Evolutionary conservation across 75 land plant species (phyloP).

Genomic region (Larix kaempferi): DNA sequence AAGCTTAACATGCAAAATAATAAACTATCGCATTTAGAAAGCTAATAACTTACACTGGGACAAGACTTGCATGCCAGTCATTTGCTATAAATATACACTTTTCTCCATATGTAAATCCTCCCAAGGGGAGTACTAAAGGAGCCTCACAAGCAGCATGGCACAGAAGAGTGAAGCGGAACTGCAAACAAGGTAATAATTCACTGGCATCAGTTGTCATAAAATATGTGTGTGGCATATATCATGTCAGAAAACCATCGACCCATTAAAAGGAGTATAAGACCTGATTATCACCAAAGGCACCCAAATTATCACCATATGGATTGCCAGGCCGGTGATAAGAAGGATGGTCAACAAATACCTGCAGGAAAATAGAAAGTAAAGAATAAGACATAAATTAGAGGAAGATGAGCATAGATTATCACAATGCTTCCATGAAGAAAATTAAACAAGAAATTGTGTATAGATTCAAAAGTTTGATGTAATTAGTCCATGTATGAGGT

Average conservation of each 20-base stretch:
- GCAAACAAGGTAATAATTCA: slow-evolving; percentile 17
- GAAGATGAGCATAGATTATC: not conserved
- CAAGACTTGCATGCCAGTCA: slow-evolving; percentile 98
- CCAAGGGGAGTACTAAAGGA: slow-evolving; percentile 84
- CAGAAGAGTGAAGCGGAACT: slow-evolving; percentile 90
- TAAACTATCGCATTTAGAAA: slow-evolving; percentile 7
- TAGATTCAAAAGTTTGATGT: not conserved
- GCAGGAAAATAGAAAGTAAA: slow-evolving; percentile 7
- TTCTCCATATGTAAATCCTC: slow-evolving; percentile 90
- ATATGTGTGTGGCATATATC: not conserved
- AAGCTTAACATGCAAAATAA: not conserved
- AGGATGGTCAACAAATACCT: slow-evolving; percentile 97
- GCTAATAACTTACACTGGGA: slow-evolving; percentile 65
- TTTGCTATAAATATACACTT: slow-evolving; percentile 85
- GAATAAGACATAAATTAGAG: not conserved
- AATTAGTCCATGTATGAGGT: not conserved
- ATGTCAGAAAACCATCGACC: not conserved
- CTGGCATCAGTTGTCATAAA: not conserved
- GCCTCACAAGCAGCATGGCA: slow-evolving; percentile 98
- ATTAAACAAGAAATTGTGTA: not conserved
- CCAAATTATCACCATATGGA: slow-evolving; percentile 86
- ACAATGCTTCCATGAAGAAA: not conserved
- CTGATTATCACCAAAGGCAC: slow-evolving; percentile 98
- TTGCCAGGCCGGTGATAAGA: slow-evolving; percentile 87
- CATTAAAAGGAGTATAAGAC: slow-evolving; percentile 19